A percentile compares a stretch with the other conserved stretches of the same genome.
These are phyloP conservation scores for Botrytis sinoallii DNA, from an alignment of 2,329 filamentous ascomycete genomes.

Conservation along the genomic window DNA sequence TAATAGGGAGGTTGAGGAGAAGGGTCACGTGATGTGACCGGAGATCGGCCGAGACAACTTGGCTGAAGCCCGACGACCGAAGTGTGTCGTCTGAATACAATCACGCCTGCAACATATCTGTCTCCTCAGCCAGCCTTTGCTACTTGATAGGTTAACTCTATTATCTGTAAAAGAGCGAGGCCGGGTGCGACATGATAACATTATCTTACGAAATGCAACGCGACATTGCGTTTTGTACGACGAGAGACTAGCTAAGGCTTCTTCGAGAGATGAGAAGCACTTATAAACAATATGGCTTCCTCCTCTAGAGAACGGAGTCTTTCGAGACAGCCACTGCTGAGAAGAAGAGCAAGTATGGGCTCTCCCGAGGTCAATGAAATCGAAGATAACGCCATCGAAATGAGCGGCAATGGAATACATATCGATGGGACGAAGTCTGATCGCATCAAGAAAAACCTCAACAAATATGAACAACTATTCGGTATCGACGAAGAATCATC, in stretches of 20 bases:
- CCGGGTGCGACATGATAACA: background rate
- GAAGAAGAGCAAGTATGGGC: constrained; percentile 1
- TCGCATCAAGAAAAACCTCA: constrained; percentile 27
- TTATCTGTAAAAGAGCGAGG: background rate
- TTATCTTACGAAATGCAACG: background rate
- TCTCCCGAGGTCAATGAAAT: constrained; percentile 11
- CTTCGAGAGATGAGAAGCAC: background rate
- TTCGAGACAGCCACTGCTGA: constrained; percentile 6
- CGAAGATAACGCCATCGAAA: constrained; percentile 17
- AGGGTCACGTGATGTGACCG: background rate
- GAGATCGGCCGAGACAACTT: background rate
- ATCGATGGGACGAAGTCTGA: constrained; percentile 23
- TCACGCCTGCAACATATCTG: background rate
- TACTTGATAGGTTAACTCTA: background rate
- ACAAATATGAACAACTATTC: constrained; percentile 40
- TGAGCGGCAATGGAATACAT: constrained; percentile 16
- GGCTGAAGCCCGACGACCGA: background rate
- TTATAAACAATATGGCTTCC: constrained; percentile 4
- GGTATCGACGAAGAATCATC: constrained; percentile 39
- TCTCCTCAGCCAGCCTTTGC: background rate
- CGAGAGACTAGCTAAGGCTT: background rate
- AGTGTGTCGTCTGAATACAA: background rate
- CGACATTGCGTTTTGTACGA: constrained; percentile 2
- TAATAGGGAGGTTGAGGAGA: background rate
- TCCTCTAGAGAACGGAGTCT: background rate